phyloP scores from a whole-genome alignment of 441 rosid species.

The Pelargonium australe region DNA sequence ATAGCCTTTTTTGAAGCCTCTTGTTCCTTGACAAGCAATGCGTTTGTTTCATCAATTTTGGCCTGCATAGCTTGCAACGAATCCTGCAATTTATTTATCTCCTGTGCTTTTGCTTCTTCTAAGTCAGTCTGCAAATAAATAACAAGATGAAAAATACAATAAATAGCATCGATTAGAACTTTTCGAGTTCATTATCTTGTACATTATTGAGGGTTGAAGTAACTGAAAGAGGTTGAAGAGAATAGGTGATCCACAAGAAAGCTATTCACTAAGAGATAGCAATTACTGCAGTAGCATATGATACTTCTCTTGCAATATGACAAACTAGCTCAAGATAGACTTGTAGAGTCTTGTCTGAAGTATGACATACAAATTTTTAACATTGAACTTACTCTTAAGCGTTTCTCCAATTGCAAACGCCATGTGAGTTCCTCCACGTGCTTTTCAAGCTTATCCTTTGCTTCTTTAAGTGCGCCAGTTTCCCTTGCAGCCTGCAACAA shows the following conservation, averaged over 20 bases:
- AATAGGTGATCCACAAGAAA: too few species aligned
- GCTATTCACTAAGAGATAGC: too few species aligned
- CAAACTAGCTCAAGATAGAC: too few species aligned
- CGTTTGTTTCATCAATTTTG: slow-evolving; percentile 70
- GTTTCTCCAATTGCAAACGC: slow-evolving; percentile 91
- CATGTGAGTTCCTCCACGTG: slow-evolving; percentile 94
- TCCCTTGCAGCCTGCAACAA: slow-evolving; percentile 80
- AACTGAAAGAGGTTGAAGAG: not conserved
- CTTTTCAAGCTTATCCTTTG: slow-evolving; percentile 95
- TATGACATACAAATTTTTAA: too few species aligned
- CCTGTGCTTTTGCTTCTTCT: slow-evolving; percentile 84
- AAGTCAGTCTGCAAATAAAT: slow-evolving; percentile 57
- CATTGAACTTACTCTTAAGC: slow-evolving; percentile 23
- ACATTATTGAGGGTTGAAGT: not conserved
- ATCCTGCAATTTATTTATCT: slow-evolving; percentile 60
- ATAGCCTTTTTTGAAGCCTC: slow-evolving; percentile 69
- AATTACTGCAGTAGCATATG: too few species aligned
- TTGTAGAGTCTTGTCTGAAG: too few species aligned
- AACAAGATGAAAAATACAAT: slow-evolving; percentile 21
- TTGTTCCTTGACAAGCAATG: slow-evolving; percentile 57
- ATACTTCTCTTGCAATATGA: too few species aligned
- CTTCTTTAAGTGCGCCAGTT: slow-evolving; percentile 96
- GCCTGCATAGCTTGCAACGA: slow-evolving; percentile 64
- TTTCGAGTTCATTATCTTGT: slow-evolving; percentile 5
- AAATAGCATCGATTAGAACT: slow-evolving; percentile 16